A percentile compares a stretch with the other conserved stretches of the same genome.
Evolutionary conservation across 345 rosid genomes (phyloP).

Genomic region (Adansonia digitata): DNA sequence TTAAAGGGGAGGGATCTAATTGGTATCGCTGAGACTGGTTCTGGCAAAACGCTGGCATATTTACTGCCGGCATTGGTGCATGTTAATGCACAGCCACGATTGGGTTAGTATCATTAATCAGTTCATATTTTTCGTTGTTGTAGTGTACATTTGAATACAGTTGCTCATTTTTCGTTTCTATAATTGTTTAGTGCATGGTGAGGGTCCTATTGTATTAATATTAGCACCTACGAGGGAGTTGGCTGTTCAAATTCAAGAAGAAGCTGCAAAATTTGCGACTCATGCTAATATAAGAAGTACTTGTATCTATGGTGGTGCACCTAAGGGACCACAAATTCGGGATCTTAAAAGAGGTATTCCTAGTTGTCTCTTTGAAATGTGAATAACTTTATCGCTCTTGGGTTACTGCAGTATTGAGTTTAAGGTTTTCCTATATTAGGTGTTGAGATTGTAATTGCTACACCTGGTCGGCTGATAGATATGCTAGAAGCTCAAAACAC

Average conservation of each 20-base stretch:
- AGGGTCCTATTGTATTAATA: conserved; percentile 76
- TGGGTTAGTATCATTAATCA: conserved; percentile 45
- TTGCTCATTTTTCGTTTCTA: conserved; percentile 1
- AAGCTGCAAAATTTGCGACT: conserved; percentile 65
- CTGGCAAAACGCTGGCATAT: conserved; percentile 97
- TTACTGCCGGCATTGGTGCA: conserved; percentile 90
- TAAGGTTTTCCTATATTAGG: conserved; percentile 38
- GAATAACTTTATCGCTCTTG: background rate
- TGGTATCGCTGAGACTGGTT: conserved; percentile 97
- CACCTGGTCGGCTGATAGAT: conserved; percentile 96
- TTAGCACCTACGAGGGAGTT: conserved; percentile 95
- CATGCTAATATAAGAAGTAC: conserved; percentile 69
- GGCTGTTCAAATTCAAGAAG: conserved; percentile 96
- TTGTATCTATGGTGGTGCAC: conserved; percentile 94
- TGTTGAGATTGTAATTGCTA: conserved; percentile 93
- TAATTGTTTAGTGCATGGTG: conserved; percentile 55
- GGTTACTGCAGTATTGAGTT: conserved; percentile 3
- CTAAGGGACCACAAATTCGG: conserved; percentile 96
- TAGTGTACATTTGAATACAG: background rate
- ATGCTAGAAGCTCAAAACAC: conserved; percentile 86
- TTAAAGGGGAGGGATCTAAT: conserved; percentile 87
- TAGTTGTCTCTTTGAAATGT: conserved; percentile 2
- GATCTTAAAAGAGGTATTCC: conserved; percentile 80
- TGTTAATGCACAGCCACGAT: conserved; percentile 82
- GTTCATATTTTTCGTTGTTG: background rate